Percentiles rank a stretch among this genome's conserved stretches.
Evolutionary conservation across 1,284 basidiomycete genomes (phyloP).

Genomic region (Sporisorium reilianum): DNA sequence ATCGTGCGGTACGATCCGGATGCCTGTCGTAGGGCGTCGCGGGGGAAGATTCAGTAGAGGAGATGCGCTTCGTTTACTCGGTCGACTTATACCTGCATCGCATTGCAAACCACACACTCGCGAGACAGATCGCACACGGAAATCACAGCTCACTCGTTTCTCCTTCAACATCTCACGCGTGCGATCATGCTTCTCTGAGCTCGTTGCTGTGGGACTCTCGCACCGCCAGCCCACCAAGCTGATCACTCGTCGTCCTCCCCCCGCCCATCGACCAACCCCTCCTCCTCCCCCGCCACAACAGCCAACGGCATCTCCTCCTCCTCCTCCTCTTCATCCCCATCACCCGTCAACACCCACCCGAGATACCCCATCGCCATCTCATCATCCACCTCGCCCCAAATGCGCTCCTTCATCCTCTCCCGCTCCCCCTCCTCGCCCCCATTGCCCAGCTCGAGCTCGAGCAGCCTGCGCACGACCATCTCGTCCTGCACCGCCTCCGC

Average conservation of each 20-base stretch:
- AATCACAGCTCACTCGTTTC: neutral
- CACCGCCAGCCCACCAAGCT: too few relatives aligned
- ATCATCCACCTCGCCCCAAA: constrained; percentile 9
- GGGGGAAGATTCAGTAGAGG: constrained; percentile 48
- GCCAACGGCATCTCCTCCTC: constrained; percentile 2
- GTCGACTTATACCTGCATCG: constrained; percentile 7
- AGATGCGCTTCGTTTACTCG: neutral
- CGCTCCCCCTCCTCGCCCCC: constrained; percentile 7
- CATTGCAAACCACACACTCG: neutral
- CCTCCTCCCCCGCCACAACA: constrained; percentile 2
- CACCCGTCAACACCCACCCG: constrained; percentile 26
- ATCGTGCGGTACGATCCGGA: constrained; percentile 79
- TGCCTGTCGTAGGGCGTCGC: constrained; percentile 53
- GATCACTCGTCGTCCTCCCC: neutral
- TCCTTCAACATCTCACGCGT: too few relatives aligned
- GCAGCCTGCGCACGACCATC: constrained; percentile 29
- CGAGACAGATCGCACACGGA: neutral
- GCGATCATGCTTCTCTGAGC: too few relatives aligned
- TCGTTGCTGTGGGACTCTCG: too few relatives aligned
- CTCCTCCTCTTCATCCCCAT: neutral
- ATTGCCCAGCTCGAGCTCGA: constrained; percentile 26
- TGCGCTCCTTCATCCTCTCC: neutral
- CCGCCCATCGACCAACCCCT: neutral
- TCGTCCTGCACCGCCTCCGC: constrained; percentile 29
- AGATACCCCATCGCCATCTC: constrained; percentile 16